These are phyloP conservation scores for Bipolaris bicolor DNA, from an alignment of 2,329 filamentous ascomycete genomes.

Conservation along the genomic window DNA sequence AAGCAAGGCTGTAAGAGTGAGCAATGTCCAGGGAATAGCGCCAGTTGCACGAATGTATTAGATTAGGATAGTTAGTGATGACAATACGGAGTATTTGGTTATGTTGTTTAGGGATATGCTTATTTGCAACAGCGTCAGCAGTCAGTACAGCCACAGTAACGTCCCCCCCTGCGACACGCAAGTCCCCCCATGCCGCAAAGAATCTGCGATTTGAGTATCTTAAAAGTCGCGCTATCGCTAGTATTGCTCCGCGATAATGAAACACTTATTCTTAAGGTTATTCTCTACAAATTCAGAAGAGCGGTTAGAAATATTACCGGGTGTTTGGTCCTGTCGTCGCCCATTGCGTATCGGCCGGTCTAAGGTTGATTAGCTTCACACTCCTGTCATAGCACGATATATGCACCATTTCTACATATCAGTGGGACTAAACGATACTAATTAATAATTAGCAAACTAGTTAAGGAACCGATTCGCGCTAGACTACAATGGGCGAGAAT, in stretches of 20 bases:
- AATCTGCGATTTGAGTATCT: conserved; percentile 2
- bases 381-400: not conserved
- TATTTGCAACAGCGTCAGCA: no score
- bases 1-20: no score
- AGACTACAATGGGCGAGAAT: not conserved
- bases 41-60: no score
- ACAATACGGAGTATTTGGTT: no score
- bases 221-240: not conserved
- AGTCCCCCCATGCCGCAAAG: not conserved
- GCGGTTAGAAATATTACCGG: not conserved
- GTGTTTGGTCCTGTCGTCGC: not conserved
- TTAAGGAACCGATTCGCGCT: not conserved
- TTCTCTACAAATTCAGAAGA: not conserved
- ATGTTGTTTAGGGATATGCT: no score
- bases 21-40: no score
- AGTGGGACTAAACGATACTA: no score
- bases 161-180: not conserved
- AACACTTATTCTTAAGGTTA: not conserved
- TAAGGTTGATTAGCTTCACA: not conserved
- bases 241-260: not conserved
- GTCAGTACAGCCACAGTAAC: no score
- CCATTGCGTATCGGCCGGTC: not conserved
- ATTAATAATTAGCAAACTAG: no score
- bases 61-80: no score
- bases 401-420: not conserved